A percentile compares a stretch with the other conserved stretches of the same genome.
Conservation (phyloP, 2,329 filamentous ascomycete genomes). For the Leptographium radiaticola region DNA sequence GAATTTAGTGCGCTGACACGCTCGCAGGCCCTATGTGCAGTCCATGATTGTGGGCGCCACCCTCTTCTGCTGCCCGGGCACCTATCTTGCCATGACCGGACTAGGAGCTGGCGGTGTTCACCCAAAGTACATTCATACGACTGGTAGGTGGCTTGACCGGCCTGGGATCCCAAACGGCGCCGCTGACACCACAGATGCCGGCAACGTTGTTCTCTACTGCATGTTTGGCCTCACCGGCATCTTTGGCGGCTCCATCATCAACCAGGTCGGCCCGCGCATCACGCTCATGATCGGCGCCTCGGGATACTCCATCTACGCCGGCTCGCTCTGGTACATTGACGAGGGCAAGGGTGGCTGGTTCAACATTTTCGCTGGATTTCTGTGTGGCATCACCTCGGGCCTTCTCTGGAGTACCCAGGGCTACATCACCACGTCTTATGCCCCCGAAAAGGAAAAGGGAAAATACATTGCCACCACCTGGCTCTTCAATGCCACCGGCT, state of each 20-base stretch:
- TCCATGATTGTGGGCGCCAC: constrained; percentile 19
- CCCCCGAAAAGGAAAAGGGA: not conserved
- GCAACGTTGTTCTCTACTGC: constrained; percentile 3
- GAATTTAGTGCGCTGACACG: no score
- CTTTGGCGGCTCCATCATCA: constrained; percentile 9
- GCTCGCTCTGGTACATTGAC: constrained; percentile 13
- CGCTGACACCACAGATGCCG: not conserved
- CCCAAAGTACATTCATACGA: not conserved
- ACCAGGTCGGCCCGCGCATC: constrained; percentile 9
- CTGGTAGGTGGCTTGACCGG: not conserved
- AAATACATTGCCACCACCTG: not conserved
- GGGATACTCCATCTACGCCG: constrained; percentile 13
- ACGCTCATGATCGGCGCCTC: constrained; percentile 10
- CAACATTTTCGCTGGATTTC: constrained; percentile 9
- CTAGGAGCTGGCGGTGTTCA: constrained; percentile 4
- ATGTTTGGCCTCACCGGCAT: constrained; percentile 5
- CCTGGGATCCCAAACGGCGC: no score
- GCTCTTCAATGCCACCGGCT: not conserved
- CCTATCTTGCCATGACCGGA: constrained; percentile 3
- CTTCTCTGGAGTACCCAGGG: constrained; percentile 9
- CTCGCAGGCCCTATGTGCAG: not conserved
- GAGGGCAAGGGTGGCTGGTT: constrained; percentile 9
- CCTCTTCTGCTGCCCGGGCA: constrained; percentile 5
- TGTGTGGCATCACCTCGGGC: constrained; percentile 10
- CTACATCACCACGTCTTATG: not conserved